A percentile compares a stretch with the other conserved stretches of the same genome.
These are phyloP conservation scores for Aspergillus sp. DNA, from an alignment of 2,329 filamentous ascomycete species.

Conservation along the genomic window DNA sequence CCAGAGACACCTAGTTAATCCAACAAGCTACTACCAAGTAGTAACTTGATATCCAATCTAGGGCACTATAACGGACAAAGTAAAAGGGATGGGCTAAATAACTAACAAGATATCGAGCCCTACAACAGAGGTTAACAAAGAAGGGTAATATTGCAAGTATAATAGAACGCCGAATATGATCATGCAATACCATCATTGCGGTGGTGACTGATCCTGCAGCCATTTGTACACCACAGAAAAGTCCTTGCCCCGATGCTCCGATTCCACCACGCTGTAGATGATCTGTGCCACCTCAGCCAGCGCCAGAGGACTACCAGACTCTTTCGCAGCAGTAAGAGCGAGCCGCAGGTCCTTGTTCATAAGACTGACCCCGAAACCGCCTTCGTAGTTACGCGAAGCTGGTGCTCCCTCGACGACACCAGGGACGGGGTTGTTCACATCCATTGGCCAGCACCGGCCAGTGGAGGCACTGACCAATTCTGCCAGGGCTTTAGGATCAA, in stretches of 20 bases:
- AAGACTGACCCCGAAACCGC: slow-evolving; percentile 73
- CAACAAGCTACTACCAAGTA: neutral
- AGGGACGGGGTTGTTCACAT: slow-evolving; percentile 91
- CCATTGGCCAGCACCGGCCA: slow-evolving; percentile 93
- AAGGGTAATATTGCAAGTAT: neutral
- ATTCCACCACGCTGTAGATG: slow-evolving; percentile 68
- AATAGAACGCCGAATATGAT: slow-evolving; percentile 1
- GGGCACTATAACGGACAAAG: neutral
- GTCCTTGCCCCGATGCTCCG: slow-evolving; percentile 67
- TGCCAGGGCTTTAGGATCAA: slow-evolving; percentile 67
- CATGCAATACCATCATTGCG: neutral
- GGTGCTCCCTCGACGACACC: slow-evolving; percentile 78
- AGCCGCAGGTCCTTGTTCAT: slow-evolving; percentile 80
- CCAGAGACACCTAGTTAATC: neutral
- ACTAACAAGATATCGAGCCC: neutral
- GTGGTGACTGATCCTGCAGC: slow-evolving; percentile 44
- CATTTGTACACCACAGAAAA: slow-evolving; percentile 81
- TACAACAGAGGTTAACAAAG: neutral
- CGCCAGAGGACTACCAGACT: slow-evolving; percentile 65
- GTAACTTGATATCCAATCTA: neutral
- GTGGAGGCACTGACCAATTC: slow-evolving; percentile 91
- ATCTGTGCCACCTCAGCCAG: slow-evolving; percentile 62
- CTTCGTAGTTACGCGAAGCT: slow-evolving; percentile 71
- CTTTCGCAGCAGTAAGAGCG: slow-evolving; percentile 69
- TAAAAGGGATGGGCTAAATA: neutral